Base-by-base conservation (phyloP, 2,329 filamentous ascomycete genomes). In the Pezicula radicicola region DNA sequence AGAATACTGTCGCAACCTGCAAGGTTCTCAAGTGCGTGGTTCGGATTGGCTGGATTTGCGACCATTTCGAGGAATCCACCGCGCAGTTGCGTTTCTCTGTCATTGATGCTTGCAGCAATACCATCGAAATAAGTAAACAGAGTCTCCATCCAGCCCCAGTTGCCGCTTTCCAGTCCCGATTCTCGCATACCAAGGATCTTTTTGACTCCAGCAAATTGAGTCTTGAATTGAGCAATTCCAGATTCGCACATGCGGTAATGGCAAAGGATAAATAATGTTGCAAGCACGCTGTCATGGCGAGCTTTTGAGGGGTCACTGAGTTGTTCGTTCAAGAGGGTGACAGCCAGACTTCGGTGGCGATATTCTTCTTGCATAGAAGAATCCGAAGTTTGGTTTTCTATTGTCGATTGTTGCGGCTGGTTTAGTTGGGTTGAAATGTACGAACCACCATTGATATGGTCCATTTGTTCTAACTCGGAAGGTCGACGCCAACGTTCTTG, bases 41-140 rank as follows among this genome's bases (percentile, higher is more conserved):
- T 78, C 1, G 75, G 65, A 80, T 63, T 89, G 84, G 27, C 82
- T 76, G 12, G 83, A 80, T 56, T 84, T 77, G 54, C 81, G 52
- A 83, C 77, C 72, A 85, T 82, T 57, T 87, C 84, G 33, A 88
- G 68, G 48, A 79, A 81, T 33, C 79, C 75, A 25, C 80, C 80
- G 36, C 78, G 77, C 16, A 96, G 81, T 68, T 96, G 90, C 28
- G 89, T 84, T 70, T 97, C 92, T 48, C 92, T 84, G 69, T 96
- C 89, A 62, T 97, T 97, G 66, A 96, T 90, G 48, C 88, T 92
- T 37, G 90, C 90, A 0, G 91, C 91, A 72, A 97, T 90, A 50
- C 92, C 90, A 68, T 97, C 93, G 66, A 96, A 95, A 78, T 93
- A 96, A 33, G 90, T 94, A 65, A 97, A 97, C 60, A 96, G 84